These are phyloP conservation scores for Quercus cerris DNA, from an alignment of 306 rosid genomes.

Conservation along the genomic window DNA sequence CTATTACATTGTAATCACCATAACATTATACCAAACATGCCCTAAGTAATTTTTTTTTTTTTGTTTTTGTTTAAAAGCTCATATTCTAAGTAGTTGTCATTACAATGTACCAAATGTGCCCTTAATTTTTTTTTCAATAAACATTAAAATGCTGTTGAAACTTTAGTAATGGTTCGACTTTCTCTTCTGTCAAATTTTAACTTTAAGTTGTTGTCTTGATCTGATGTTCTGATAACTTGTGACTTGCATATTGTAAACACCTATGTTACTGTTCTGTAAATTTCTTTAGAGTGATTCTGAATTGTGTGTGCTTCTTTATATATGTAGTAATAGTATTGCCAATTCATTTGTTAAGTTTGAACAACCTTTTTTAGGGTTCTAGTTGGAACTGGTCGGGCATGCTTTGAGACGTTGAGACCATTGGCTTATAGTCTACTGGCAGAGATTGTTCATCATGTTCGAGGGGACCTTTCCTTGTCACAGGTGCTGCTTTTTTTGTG, in stretches of 20 bases:
- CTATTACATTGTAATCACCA: no score
- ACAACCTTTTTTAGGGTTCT: conserved; percentile 61
- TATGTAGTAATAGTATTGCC: neutral
- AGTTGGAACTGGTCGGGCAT: conserved; percentile 95
- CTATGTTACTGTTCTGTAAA: neutral
- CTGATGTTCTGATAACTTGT: neutral
- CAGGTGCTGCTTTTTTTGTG: conserved; percentile 50
- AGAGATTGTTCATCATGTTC: conserved; percentile 99
- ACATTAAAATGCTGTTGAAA: no score
- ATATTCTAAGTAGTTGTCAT: no score
- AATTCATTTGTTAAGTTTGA: neutral
- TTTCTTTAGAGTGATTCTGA: neutral
- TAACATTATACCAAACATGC: no score
- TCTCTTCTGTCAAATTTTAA: neutral
- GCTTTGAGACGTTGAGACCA: conserved; percentile 96
- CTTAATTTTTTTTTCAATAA: no score
- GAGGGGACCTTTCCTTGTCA: conserved; percentile 77
- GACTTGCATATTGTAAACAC: neutral
- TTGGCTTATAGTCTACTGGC: conserved; percentile 97
- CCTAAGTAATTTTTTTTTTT: no score
- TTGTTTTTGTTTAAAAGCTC: no score
- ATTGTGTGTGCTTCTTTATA: neutral
- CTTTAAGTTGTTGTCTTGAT: neutral
- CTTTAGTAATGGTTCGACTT: neutral
- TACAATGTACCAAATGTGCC: no score